Conservation (phyloP, 164 flowering plant species). For the Nelumbo lutea region DNA sequence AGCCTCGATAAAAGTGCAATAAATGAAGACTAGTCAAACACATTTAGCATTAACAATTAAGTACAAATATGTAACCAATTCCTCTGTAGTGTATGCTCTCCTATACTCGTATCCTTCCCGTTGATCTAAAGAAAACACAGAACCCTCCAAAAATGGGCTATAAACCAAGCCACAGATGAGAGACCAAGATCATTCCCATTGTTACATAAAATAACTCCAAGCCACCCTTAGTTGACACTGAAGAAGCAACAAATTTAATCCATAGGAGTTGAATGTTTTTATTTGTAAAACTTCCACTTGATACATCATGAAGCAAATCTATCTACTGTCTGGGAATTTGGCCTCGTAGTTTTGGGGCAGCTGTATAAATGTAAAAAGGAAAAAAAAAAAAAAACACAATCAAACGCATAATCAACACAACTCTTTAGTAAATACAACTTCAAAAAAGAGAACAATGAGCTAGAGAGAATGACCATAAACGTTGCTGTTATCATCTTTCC, state of each 20-base stretch:
- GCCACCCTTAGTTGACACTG: not conserved
- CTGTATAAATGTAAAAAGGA: constrained; percentile 29
- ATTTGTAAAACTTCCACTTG: not conserved
- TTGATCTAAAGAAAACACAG: not conserved
- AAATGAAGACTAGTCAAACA: not conserved
- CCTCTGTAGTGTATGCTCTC: not conserved
- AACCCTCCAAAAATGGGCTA: not conserved
- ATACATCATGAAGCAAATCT: constrained; percentile 10
- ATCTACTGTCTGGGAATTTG: constrained; percentile 61
- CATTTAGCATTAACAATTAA: not conserved
- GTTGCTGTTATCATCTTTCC: constrained; percentile 95
- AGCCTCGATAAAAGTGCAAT: not conserved
- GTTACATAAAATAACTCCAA: not conserved
- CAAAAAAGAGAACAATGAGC: not conserved
- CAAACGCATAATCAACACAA: not conserved
- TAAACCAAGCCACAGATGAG: not conserved
- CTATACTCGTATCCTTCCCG: not conserved
- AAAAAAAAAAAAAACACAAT: not conserved
- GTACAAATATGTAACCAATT: not conserved
- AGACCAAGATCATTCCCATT: not conserved
- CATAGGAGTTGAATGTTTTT: not conserved
- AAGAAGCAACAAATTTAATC: not conserved
- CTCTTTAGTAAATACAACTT: too few species aligned
- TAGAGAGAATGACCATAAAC: constrained; percentile 48
- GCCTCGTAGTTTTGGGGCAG: constrained; percentile 54